Base-by-base conservation (phyloP, 331 rosid genomes). In the Cucumis variabilis region DNA sequence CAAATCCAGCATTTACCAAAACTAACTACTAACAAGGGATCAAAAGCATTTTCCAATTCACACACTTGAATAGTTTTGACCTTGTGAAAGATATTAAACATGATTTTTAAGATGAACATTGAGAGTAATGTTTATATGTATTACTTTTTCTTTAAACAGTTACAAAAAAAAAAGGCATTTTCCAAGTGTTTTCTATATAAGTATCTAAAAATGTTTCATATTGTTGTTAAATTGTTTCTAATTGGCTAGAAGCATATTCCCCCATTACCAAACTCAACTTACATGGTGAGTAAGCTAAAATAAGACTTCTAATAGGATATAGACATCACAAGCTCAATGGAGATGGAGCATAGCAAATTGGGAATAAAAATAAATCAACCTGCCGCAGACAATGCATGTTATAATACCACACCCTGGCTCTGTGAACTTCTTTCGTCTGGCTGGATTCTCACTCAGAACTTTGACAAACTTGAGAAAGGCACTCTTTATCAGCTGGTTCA, bases 311-410 rank as follows among this genome's bases (percentile, higher is more conserved):
- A 81, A 55, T 60, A 20, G 83, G 84, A 55, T 30, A 86, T 15
- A 19, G 46, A 11, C 50, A 37, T 20, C 19, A 30, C 44, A 53
- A 55, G 65, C 19, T 72, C 44, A 48, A 48, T 48, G 83, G 21
- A 17, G 63, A 23, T 48, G 48, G 62, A 73, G 46, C n/a, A 33
- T 8, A 20, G 44, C 12, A 82, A 5, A 41, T 14, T 60, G 20
- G 50, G 73, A 89, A 11, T 0, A 46, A 9, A 48, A 13, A 89
- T 0, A 84, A 71, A 90, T 92, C 80, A 85, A 90, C 93, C 93
- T 91, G 92, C 90, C 89, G 50, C 93, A 91, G 53, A 87, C 85
- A 66, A 75, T 51, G 88, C 93, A 91, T 87, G 72, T 87, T 27
- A 86, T 53, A 85, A 90, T 77, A 80, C 87, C 88, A 50, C 24